Evolutionary conservation across 2,329 filamentous ascomycete species (phyloP).

Genomic region (Dactylellina parvicollis): DNA sequence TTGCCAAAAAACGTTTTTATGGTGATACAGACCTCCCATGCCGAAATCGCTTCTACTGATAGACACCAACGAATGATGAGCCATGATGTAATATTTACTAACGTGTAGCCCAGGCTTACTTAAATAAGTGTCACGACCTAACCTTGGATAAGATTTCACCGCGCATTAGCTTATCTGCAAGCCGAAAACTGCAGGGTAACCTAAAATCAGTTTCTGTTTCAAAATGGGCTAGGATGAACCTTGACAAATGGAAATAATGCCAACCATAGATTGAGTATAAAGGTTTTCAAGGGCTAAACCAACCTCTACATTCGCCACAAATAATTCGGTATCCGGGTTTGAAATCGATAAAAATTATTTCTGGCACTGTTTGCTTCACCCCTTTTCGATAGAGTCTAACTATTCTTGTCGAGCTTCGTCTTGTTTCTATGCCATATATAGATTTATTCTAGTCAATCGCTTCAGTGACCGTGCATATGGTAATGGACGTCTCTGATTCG

Average conservation of each 20-base stretch:
- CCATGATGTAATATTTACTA: background rate
- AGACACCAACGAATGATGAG: background rate
- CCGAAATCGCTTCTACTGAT: background rate
- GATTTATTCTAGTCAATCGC: too few relatives aligned
- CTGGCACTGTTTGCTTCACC: too few relatives aligned
- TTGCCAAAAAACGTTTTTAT: too few relatives aligned
- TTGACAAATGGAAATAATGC: background rate
- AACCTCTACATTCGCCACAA: background rate
- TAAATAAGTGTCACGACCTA: background rate
- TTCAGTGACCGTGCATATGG: too few relatives aligned
- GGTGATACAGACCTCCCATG: too few relatives aligned
- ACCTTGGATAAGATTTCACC: background rate
- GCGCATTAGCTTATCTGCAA: background rate
- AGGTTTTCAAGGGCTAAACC: background rate
- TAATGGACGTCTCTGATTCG: too few relatives aligned
- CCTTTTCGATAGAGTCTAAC: too few relatives aligned
- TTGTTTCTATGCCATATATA: too few relatives aligned
- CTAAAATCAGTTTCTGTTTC: constrained; percentile 7
- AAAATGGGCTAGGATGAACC: constrained; percentile 1
- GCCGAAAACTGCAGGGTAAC: background rate
- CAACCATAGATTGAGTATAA: background rate
- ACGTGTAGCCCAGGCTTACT: background rate
- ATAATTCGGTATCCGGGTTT: background rate
- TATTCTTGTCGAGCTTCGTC: too few relatives aligned
- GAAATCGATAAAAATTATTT: too few relatives aligned